Base-by-base conservation (phyloP, 139 green algal genomes). In the Nannochloris sp. region DNA sequence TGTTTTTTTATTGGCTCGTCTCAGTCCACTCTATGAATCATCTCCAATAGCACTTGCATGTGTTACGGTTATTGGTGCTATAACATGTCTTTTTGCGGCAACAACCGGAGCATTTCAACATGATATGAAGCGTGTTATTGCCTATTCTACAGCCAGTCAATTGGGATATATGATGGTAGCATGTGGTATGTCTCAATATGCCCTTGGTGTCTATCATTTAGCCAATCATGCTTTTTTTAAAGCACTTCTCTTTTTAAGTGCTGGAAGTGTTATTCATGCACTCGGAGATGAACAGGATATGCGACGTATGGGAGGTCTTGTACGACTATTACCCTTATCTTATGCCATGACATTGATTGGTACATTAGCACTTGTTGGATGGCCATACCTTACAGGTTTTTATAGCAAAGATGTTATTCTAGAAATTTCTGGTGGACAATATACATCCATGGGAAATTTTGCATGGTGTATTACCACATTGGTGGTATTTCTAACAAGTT, bases 71-170 rank as follows among this genome's bases (percentile, higher is more conserved):
- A 65, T 85, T 48, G 81, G 83, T 40, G 72, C 63, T 34, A 78
- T 85, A 27, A 87, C 80, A 48, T 79, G 69, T 75, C 83, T 83
- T 75, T 85, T 89, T 79, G 79, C 75, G 15, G 78, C 75, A 37
- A 84, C 78, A 24, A 83, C 76, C 50, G 80, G 78, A 64, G 51
- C 81, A 37, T 61, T 82, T 25, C 78, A 87, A 77, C 82, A 81
- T 76, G 75, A 85, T 73, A 74, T 87, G 70, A 84, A 85, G 76
- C 70, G 76, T 66, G 76, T 89, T 14, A 84, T 87, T 80, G 78
- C 76, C 56, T 88, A 80, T 69, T 82, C 75, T 69, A 83, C 81
- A 61, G 83, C 76, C 74, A 85, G 81, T 67, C 81, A 87, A 67
- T 81, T 82, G 57, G 81, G 81, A 46, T 87, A 87, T 51, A 85